phyloP scores from a whole-genome alignment of 768 basidiomycete species.

The Leccinum fibrillosum region DNA sequence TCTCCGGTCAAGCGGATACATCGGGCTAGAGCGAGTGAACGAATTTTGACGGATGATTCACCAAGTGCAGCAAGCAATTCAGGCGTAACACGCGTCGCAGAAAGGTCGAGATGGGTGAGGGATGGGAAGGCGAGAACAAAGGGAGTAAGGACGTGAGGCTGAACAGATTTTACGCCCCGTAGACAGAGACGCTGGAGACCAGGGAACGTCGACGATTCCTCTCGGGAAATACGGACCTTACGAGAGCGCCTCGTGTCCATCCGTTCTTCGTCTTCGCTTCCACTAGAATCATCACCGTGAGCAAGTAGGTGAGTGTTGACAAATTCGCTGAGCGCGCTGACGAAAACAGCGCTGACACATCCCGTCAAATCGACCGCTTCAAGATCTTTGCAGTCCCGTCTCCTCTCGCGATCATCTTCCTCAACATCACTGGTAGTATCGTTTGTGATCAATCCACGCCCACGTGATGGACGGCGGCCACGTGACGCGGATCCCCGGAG shows the following conservation, averaged over 20 bases:
- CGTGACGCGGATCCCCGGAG: slow-evolving; percentile 77
- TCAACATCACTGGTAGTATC: slow-evolving; percentile 54
- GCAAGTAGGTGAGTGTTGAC: slow-evolving; percentile 60
- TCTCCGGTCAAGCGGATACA: slow-evolving; percentile 82
- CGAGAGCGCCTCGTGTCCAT: slow-evolving; percentile 33
- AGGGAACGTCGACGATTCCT: slow-evolving; percentile 61
- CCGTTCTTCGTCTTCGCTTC: slow-evolving; percentile 39
- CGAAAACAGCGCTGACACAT: slow-evolving; percentile 89
- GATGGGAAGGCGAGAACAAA: slow-evolving; percentile 82
- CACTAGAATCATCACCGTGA: slow-evolving; percentile 40
- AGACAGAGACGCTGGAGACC: slow-evolving; percentile 76
- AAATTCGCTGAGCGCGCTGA: slow-evolving; percentile 81
- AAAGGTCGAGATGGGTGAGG: slow-evolving; percentile 88
- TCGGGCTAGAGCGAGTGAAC: slow-evolving; percentile 79
- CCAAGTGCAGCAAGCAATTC: slow-evolving; percentile 71
- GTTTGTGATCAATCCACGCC: slow-evolving; percentile 47
- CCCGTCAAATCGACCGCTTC: slow-evolving; percentile 93
- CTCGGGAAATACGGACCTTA: slow-evolving; percentile 30
- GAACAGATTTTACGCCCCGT: slow-evolving; percentile 77
- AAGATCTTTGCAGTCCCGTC: slow-evolving; percentile 70
- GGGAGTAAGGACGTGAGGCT: slow-evolving; percentile 61
- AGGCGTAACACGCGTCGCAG: slow-evolving; percentile 78
- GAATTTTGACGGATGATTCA: slow-evolving; percentile 65
- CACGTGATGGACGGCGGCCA: slow-evolving; percentile 63
- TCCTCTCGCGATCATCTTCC: slow-evolving; percentile 73